phyloP scores from a whole-genome alignment of 139 green algal species.

The Tetratostichococcus sp. region DNA sequence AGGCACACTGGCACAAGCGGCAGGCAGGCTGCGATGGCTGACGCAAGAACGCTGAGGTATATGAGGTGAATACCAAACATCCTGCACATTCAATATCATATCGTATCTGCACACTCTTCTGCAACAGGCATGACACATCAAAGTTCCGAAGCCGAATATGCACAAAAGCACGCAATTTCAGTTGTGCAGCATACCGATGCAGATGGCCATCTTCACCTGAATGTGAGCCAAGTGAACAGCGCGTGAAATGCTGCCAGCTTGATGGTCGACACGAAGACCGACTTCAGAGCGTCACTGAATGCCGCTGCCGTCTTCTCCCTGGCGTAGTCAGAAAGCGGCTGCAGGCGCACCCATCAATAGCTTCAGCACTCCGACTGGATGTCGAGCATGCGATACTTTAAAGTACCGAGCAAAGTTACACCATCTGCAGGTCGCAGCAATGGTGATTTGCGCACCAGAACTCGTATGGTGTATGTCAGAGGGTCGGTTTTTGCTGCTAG shows the following conservation, averaged over 20 bases:
- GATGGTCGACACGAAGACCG: conserved; percentile 51
- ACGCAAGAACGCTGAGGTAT: conserved; percentile 33
- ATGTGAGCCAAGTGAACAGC: conserved; percentile 57
- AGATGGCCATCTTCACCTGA: too few species aligned
- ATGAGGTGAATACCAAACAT: conserved; percentile 42
- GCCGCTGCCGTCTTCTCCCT: conserved; percentile 27
- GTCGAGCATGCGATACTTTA: too few species aligned
- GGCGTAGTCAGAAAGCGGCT: conserved; percentile 43
- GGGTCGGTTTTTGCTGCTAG: conserved; percentile 47
- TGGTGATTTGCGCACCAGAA: background rate
- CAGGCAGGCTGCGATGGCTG: conserved; percentile 42
- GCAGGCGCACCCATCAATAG: conserved; percentile 19
- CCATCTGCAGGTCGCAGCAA: too few species aligned
- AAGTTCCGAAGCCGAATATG: too few species aligned
- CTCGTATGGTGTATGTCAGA: conserved; percentile 18
- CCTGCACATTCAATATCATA: too few species aligned
- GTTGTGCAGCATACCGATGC: too few species aligned
- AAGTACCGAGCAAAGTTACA: too few species aligned
- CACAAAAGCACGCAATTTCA: too few species aligned
- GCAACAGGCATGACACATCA: too few species aligned
- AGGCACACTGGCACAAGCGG: conserved; percentile 53
- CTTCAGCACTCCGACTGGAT: too few species aligned
- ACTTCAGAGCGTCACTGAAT: conserved; percentile 27
- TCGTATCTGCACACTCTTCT: too few species aligned
- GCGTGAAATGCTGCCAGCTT: conserved; percentile 65